Base-by-base conservation (phyloP, 2,329 filamentous ascomycete genomes). In the Epichloe sp. region DNA sequence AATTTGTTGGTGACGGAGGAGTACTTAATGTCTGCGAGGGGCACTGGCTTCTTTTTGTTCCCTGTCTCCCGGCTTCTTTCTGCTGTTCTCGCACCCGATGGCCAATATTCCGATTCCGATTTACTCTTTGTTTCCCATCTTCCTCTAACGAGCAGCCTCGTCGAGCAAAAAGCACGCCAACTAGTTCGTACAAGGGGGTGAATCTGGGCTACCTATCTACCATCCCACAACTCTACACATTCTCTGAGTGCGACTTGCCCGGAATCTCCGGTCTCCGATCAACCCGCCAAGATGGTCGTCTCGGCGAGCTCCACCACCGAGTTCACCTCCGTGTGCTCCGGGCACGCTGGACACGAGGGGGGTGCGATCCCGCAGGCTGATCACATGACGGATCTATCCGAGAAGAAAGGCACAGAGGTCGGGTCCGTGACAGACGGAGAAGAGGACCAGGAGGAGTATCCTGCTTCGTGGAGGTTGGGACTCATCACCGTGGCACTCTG, bases 401-500 rank as follows among this genome's bases (percentile, higher is more conserved):
- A 48, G 34, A 48, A 52, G 48, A 17, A 38, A 19, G 42, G n/a
- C 41, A 40, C 17, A 19, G 44, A 45, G 12, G 41, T 12, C n/a
- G 23, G 42, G 19, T 45, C 48, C 3, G 43, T 23, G 14, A 10
- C 19, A 11, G 19, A 23, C 7, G 31, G 19, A 15, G 49, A 37
- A 35, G 44, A 40, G 37, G 48, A 50, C 8, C 5, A 7, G 2
- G 19, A 21, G 19, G 48, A 51, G 31, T 53, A 53, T 44, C 52
- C 52, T 14, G 49, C 46, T 2, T 40, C 31, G 5, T 53, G 52
- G 52, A 45, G 49, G n/a, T 37, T 53, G 19, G 49, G 45, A 4
- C 49, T 54, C 17, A 54, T 54, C 14, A 47, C 44, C n/a, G n/a
- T 54, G 23, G 52, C 52, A 15, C 50, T 54, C n/a, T 54, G 50